Conservation (phyloP, 2,329 filamentous ascomycete genomes). For the Fusarium sp. region DNA sequence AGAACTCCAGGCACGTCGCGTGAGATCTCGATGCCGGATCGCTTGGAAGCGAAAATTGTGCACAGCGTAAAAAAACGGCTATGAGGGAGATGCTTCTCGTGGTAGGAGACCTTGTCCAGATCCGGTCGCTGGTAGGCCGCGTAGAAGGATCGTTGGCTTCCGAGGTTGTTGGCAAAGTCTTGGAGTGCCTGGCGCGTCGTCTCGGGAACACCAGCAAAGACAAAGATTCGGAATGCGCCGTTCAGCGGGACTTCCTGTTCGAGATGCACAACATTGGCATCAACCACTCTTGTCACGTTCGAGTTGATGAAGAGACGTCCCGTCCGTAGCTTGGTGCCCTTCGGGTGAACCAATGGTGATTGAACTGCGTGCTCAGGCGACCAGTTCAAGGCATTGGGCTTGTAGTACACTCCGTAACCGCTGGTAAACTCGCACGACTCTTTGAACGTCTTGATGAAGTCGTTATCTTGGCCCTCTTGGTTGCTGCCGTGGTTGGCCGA, state of each 20-base stretch:
- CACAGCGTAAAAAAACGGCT: slow-evolving; percentile 84
- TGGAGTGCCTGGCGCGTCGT: slow-evolving; percentile 71
- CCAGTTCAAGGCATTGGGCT: slow-evolving; percentile 88
- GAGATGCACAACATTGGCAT: slow-evolving; percentile 89
- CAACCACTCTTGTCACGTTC: slow-evolving; percentile 86
- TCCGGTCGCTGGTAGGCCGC: slow-evolving; percentile 72
- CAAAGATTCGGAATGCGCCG: slow-evolving; percentile 86
- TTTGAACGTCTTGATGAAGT: slow-evolving; percentile 92
- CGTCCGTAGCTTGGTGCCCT: slow-evolving; percentile 73
- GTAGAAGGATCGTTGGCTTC: slow-evolving; percentile 78
- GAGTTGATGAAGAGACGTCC: slow-evolving; percentile 83
- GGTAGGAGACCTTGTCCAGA: slow-evolving; percentile 73
- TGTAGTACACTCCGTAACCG: slow-evolving; percentile 90
- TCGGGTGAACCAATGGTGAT: slow-evolving; percentile 76
- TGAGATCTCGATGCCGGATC: slow-evolving; percentile 78
- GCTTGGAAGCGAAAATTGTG: slow-evolving; percentile 77
- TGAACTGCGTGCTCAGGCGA: slow-evolving; percentile 77
- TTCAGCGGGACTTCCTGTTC: slow-evolving; percentile 92
- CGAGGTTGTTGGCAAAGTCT: slow-evolving; percentile 76
- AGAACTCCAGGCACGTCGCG: slow-evolving; percentile 77
- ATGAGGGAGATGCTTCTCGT: slow-evolving; percentile 88
- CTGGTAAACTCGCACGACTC: slow-evolving; percentile 92
- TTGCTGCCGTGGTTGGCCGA: slow-evolving; percentile 51
- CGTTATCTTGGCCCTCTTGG: slow-evolving; percentile 69
- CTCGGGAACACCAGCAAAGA: slow-evolving; percentile 80